Conservation (phyloP, 768 basidiomycete species). For the Butyriboletus loyo region DNA sequence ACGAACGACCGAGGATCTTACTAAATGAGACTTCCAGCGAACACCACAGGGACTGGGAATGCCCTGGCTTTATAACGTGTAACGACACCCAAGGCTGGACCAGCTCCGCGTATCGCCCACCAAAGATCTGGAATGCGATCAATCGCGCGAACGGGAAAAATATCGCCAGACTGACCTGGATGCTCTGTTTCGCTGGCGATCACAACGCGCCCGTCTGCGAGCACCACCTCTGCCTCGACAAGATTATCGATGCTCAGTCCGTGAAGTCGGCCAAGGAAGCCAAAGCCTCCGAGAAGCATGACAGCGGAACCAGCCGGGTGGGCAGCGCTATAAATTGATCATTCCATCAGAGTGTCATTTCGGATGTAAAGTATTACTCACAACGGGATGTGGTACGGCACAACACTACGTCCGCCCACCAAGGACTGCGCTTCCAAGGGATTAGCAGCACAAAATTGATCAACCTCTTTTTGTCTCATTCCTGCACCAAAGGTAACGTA, state of each 20-base stretch:
- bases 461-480: constrained; percentile 80
- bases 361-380: constrained; percentile 35
- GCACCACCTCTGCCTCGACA: constrained; percentile 88
- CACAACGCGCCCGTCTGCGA: constrained; percentile 86
- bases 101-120: constrained; percentile 87
- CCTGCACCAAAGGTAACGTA: constrained; percentile 89
- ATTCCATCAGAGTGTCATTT: constrained; percentile 1
- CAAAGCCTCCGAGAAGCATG: constrained; percentile 87
- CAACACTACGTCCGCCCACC: constrained; percentile 46
- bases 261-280: constrained; percentile 77
- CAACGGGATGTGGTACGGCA: constrained; percentile 84
- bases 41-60: constrained; percentile 85
- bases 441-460: constrained; percentile 67
- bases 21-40: constrained; percentile 92
- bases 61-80: constrained; percentile 90
- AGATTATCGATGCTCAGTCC: constrained; percentile 89
- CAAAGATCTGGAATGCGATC: constrained; percentile 58
- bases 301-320: constrained; percentile 78
- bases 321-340: constrained; percentile 53
- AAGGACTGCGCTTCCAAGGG: constrained; percentile 59
- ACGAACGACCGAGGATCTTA: constrained; percentile 37
- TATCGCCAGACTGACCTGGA: constrained; percentile 46
- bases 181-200: constrained; percentile 70
- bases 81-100: constrained; percentile 77
- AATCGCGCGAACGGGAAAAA: not conserved